These are phyloP conservation scores for Penicillium diatomitis DNA, from an alignment of 495 filamentous ascomycete genomes.

Conservation along the genomic window DNA sequence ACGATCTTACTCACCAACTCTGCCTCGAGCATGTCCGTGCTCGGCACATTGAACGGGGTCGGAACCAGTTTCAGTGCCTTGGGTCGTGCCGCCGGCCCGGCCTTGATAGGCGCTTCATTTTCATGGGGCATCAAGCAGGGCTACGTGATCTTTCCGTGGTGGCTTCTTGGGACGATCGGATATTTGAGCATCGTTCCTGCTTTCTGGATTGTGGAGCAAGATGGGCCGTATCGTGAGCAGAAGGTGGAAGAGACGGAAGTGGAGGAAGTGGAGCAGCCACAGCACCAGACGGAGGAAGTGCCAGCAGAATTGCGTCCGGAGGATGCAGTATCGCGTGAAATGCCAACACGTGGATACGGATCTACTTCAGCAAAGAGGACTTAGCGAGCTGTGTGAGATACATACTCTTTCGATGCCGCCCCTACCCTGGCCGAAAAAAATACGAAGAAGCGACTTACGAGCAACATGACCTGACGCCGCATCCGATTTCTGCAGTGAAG, in stretches of 20 bases:
- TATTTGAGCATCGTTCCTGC: constrained; percentile 55
- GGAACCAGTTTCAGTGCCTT: constrained; percentile 70
- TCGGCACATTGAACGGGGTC: constrained; percentile 86
- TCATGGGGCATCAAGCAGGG: constrained; percentile 61
- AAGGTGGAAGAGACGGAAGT: constrained; percentile 22
- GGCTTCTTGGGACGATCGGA: constrained; percentile 54
- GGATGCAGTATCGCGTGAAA: no score
- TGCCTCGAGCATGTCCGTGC: constrained; percentile 58
- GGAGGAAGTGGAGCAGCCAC: neutral
- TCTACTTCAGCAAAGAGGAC: no score
- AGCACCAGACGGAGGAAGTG: no score
- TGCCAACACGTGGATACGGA: no score
- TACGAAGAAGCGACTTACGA: no score
- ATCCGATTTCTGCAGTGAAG: no score
- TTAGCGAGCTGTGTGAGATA: no score
- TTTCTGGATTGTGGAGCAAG: constrained; percentile 64
- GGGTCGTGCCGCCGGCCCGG: constrained; percentile 70
- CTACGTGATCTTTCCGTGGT: constrained; percentile 72
- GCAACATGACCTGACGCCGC: no score
- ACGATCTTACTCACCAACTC: constrained; percentile 91
- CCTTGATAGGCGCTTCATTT: constrained; percentile 54
- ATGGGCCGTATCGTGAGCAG: constrained; percentile 50
- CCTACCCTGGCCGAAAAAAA: no score
- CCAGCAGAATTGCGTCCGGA: no score
- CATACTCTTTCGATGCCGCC: no score